Evolutionary conservation across 768 basidiomycete species (phyloP).

Genomic region (Russula earlei): DNA sequence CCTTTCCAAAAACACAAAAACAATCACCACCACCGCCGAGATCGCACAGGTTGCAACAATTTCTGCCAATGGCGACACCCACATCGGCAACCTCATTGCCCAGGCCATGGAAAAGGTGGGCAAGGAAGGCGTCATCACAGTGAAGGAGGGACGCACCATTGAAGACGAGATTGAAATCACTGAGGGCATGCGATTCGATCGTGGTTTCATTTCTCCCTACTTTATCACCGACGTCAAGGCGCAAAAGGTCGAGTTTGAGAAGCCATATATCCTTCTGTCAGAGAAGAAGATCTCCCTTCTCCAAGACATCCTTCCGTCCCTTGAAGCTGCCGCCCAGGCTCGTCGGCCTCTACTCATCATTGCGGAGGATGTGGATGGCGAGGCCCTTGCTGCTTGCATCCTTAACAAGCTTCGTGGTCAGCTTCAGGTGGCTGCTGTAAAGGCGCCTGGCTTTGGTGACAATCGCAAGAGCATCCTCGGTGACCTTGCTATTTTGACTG

Average conservation of each 20-base stretch:
- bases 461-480: slow-evolving; percentile 98
- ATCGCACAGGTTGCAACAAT: slow-evolving; percentile 96
- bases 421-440: slow-evolving; percentile 87
- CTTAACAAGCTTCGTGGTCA: slow-evolving; percentile 99
- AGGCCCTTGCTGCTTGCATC: slow-evolving; percentile 95
- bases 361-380: slow-evolving; percentile 96
- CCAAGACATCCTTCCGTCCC: slow-evolving; percentile 89
- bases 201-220: slow-evolving; percentile 96
- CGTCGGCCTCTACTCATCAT: slow-evolving; percentile 92
- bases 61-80: slow-evolving; percentile 63
- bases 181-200: slow-evolving; percentile 99
- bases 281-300: slow-evolving; percentile 97
- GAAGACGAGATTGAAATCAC: slow-evolving; percentile 99
- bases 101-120: slow-evolving; percentile 99
- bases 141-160: slow-evolving; percentile 97
- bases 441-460: slow-evolving; percentile 98
- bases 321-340: slow-evolving; percentile 70
- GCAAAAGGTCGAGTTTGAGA: slow-evolving; percentile 95
- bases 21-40: slow-evolving; percentile 93
- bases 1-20: slow-evolving; percentile 80
- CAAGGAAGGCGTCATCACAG: slow-evolving; percentile 99
- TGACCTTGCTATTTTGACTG: slow-evolving; percentile 93
- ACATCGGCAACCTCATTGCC: slow-evolving; percentile 91
- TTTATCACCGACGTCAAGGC: slow-evolving; percentile 97
- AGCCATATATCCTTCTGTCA: slow-evolving; percentile 84